Evolutionary conservation across 192 early-diverging fungal genomes (phyloP).

Genomic region (Dissophora ornata): DNA sequence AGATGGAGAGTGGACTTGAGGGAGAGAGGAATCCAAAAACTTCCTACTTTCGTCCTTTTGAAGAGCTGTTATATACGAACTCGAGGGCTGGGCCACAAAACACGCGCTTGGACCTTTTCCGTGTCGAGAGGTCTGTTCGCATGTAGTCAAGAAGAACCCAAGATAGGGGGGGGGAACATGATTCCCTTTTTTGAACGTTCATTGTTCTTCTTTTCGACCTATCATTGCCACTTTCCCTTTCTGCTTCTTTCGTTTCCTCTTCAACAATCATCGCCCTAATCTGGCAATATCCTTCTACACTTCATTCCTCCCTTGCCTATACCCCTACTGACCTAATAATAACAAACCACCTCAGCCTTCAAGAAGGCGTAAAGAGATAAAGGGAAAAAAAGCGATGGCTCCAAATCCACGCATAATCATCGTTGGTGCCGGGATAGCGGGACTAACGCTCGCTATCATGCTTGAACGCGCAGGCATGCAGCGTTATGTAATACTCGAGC

Average conservation of each 20-base stretch:
- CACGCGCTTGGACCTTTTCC: neutral
- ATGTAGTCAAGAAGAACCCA: neutral
- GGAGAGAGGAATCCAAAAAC: too few relatives aligned
- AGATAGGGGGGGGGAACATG: too few relatives aligned
- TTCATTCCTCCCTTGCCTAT: neutral
- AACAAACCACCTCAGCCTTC: too few relatives aligned
- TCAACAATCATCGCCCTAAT: conserved; percentile 23
- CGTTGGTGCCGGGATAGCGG: conserved; percentile 36
- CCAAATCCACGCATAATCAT: conserved; percentile 32
- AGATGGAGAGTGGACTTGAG: too few relatives aligned
- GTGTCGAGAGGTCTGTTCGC: neutral
- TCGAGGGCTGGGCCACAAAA: too few relatives aligned
- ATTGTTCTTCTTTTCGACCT: conserved; percentile 17
- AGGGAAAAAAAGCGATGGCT: conserved; percentile 10
- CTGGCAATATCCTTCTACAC: neutral
- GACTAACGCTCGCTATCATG: conserved; percentile 28
- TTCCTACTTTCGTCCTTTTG: too few relatives aligned
- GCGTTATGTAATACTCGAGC: conserved; percentile 27
- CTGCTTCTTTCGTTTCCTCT: too few relatives aligned
- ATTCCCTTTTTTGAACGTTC: conserved; percentile 37
- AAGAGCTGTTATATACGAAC: too few relatives aligned
- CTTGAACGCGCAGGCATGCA: conserved; percentile 36
- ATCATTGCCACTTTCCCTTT: neutral
- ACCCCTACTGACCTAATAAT: too few relatives aligned
- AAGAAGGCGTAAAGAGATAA: too few relatives aligned